Evolutionary conservation across 495 filamentous ascomycete species (phyloP).

Genomic region (Hypoxylon fragiforme): DNA sequence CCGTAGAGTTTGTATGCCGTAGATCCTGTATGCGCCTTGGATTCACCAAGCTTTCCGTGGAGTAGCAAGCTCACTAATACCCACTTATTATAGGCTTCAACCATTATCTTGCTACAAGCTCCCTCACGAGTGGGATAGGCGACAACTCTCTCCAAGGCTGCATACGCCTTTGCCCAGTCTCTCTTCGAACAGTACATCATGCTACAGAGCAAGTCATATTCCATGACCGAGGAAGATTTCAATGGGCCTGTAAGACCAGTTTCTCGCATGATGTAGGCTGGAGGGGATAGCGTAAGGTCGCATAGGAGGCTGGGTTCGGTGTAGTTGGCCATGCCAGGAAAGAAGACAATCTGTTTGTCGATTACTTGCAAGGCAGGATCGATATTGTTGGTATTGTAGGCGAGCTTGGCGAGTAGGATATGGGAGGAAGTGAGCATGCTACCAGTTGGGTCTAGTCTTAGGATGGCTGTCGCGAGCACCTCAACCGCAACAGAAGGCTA

Average conservation of each 20-base stretch:
- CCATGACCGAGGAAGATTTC: constrained; percentile 61
- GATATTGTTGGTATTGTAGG: constrained; percentile 56
- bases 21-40: constrained; percentile 41
- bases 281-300: constrained; percentile 41
- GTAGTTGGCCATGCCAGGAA: constrained; percentile 53
- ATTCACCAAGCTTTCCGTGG: constrained; percentile 63
- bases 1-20: constrained; percentile 60
- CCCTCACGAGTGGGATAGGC: constrained; percentile 62
- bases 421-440: constrained; percentile 72
- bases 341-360: constrained; percentile 68
- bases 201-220: constrained; percentile 78
- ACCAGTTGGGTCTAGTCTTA: constrained; percentile 72
- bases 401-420: constrained; percentile 61
- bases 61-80: constrained; percentile 74
- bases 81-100: constrained; percentile 94
- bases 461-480: constrained; percentile 64
- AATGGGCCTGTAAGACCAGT: constrained; percentile 63
- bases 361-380: constrained; percentile 64
- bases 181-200: constrained; percentile 75
- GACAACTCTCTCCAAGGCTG: constrained; percentile 70
- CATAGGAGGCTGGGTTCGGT: constrained; percentile 31
- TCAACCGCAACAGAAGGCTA: constrained; percentile 63
- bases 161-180: constrained; percentile 71
- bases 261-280: constrained; percentile 57
- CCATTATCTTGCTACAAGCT: constrained; percentile 72